These are phyloP conservation scores for Tanozyma kutaoensis DNA, from an alignment of 805 yeast genomes.

Conservation along the genomic window DNA sequence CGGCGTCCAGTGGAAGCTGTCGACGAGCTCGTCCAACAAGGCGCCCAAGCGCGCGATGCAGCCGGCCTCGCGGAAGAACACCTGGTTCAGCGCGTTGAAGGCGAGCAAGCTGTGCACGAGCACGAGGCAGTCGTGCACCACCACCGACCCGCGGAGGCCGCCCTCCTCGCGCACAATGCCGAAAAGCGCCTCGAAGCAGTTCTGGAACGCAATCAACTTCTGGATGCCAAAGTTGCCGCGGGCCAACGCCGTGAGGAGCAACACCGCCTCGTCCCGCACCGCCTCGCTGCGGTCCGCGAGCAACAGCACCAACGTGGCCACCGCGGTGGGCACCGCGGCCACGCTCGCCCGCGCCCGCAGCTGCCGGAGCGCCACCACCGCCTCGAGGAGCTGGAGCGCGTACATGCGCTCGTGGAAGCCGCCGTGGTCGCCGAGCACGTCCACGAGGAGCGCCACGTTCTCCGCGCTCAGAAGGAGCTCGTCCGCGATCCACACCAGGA, in stretches of 20 bases:
- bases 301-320: conserved; percentile 56
- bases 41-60: conserved; percentile 54
- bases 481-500: conserved; percentile 91
- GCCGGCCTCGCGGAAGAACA: conserved; percentile 69
- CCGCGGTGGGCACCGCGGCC: conserved; percentile 62
- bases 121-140: conserved; percentile 84
- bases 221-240: conserved; percentile 78
- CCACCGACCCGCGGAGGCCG: conserved; percentile 74
- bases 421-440: conserved; percentile 32
- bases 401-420: conserved; percentile 76
- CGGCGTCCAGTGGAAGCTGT: conserved; percentile 51
- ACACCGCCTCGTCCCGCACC: conserved; percentile 74
- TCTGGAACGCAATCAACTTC: conserved; percentile 88
- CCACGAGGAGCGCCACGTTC: conserved; percentile 14
- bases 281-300: conserved; percentile 51
- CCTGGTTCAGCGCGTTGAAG: conserved; percentile 84
- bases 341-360: conserved; percentile 60
- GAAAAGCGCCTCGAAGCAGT: conserved; percentile 74
- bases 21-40: conserved; percentile 29
- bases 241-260: conserved; percentile 72
- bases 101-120: conserved; percentile 59
- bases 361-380: conserved; percentile 68
- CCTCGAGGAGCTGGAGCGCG: conserved; percentile 73
- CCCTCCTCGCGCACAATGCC: conserved; percentile 78
- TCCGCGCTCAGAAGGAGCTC: conserved; percentile 55